These are phyloP conservation scores for Chytridiales sp. DNA, from an alignment of 371 early-diverging fungal genomes.

Conservation along the genomic window DNA sequence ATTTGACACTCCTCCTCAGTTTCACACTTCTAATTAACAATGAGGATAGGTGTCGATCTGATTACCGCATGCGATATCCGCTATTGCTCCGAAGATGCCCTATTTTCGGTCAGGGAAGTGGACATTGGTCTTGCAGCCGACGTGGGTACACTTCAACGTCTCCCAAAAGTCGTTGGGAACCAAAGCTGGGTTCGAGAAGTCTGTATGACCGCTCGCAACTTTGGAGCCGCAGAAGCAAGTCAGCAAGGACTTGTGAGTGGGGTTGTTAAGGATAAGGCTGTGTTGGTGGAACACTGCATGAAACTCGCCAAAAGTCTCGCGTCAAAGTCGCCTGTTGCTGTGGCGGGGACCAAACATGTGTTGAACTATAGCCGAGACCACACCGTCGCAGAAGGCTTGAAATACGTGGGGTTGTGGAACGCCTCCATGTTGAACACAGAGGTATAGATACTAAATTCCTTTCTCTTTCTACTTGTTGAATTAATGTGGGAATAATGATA, in stretches of 20 bases:
- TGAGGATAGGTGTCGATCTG: conserved; percentile 64
- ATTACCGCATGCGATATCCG: conserved; percentile 92
- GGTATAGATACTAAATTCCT: no score
- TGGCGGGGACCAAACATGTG: conserved; percentile 80
- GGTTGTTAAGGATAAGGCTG: conserved; percentile 21
- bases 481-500: conserved; percentile 1
- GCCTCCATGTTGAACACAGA: conserved; percentile 54
- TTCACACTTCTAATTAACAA: neutral
- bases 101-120: conserved; percentile 75
- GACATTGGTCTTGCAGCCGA: conserved; percentile 35
- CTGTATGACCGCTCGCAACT: conserved; percentile 78
- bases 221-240: conserved; percentile 78
- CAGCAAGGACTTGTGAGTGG: conserved; percentile 77
- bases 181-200: conserved; percentile 86
- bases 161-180: conserved; percentile 93
- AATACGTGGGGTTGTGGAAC: conserved; percentile 90
- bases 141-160: conserved; percentile 83
- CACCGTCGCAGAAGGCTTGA: conserved; percentile 80
- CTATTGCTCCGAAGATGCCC: conserved; percentile 73
- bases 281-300: conserved; percentile 56
- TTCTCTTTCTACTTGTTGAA: conserved; percentile 4
- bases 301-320: conserved; percentile 77
- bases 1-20: neutral
- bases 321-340: conserved; percentile 86
- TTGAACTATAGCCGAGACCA: conserved; percentile 91